Conservation (phyloP, 2,329 filamentous ascomycete genomes). For the Scleromitrula shiraiana region DNA sequence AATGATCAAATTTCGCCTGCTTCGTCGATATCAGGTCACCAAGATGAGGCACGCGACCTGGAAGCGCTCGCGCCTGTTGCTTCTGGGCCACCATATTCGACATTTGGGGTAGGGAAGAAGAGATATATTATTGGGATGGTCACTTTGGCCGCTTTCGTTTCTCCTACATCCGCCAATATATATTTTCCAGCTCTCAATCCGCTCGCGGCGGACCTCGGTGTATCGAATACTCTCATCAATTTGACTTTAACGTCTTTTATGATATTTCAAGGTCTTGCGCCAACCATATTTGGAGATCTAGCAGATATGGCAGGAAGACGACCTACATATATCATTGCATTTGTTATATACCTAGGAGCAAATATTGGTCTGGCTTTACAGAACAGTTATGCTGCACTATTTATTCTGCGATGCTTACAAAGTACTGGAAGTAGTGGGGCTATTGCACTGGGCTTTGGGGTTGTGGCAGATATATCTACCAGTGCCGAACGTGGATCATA, state of each 20-base stretch:
- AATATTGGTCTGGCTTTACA: constrained; percentile 49
- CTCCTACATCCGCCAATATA: constrained; percentile 29
- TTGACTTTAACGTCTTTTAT: constrained; percentile 28
- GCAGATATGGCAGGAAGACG: constrained; percentile 49
- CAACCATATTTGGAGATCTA: constrained; percentile 48
- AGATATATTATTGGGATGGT: constrained; percentile 47
- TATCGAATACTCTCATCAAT: constrained; percentile 28
- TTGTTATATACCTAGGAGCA: constrained; percentile 46
- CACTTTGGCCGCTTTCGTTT: constrained; percentile 34
- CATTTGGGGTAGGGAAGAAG: constrained; percentile 32
- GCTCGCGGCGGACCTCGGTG: constrained; percentile 26
- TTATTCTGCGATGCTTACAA: constrained; percentile 50
- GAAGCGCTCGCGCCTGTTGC: constrained; percentile 23
- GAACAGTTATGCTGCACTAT: constrained; percentile 42
- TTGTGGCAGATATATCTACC: constrained; percentile 64
- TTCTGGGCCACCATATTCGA: constrained; percentile 27
- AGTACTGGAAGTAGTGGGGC: constrained; percentile 49
- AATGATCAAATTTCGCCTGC: constrained; percentile 3
- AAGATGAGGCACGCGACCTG: constrained; percentile 22
- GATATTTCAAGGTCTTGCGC: constrained; percentile 52
- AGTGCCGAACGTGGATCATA: constrained; percentile 64
- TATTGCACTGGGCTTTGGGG: constrained; percentile 61
- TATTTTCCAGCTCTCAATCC: constrained; percentile 29
- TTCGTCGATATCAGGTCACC: constrained; percentile 13
- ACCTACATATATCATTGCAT: constrained; percentile 48